A percentile compares a stretch with the other conserved stretches of the same genome.
Evolutionary conservation across 495 filamentous ascomycete species (phyloP).

Genomic region (Penicillium desertorum): DNA sequence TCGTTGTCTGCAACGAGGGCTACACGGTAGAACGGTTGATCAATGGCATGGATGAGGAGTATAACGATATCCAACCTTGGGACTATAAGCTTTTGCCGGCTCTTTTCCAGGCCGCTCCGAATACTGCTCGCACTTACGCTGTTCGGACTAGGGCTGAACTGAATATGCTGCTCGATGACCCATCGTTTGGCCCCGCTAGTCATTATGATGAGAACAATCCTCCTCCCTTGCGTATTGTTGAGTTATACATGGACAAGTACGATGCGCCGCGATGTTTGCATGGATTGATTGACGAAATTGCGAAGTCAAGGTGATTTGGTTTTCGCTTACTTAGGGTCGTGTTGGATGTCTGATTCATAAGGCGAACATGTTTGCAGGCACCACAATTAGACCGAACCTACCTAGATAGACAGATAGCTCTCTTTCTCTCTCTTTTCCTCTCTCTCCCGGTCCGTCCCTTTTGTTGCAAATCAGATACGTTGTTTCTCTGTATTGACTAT

Average conservation of each 20-base stretch:
- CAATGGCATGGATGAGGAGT: slow-evolving; percentile 63
- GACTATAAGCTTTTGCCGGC: slow-evolving; percentile 11
- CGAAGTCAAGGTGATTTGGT: neutral
- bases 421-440: too few relatives aligned
- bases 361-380: too few relatives aligned
- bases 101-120: slow-evolving; percentile 10
- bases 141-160: slow-evolving; percentile 12
- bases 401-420: too few relatives aligned
- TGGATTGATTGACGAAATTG: neutral
- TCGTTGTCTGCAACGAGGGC: slow-evolving; percentile 71
- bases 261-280: slow-evolving; percentile 10
- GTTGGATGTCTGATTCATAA: too few relatives aligned
- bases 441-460: too few relatives aligned
- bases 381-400: too few relatives aligned
- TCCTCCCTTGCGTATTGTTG: slow-evolving; percentile 14
- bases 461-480: too few relatives aligned
- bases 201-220: slow-evolving; percentile 5
- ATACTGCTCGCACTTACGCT: slow-evolving; percentile 7
- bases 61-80: slow-evolving; percentile 71
- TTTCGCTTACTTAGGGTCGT: neutral
- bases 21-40: slow-evolving; percentile 72
- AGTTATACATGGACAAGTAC: slow-evolving; percentile 16
- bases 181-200: slow-evolving; percentile 12
- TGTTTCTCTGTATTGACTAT: too few relatives aligned
- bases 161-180: slow-evolving; percentile 9